Evolutionary conservation across 805 yeast genomes (phyloP).

Genomic region (Candida ipomoeae): DNA sequence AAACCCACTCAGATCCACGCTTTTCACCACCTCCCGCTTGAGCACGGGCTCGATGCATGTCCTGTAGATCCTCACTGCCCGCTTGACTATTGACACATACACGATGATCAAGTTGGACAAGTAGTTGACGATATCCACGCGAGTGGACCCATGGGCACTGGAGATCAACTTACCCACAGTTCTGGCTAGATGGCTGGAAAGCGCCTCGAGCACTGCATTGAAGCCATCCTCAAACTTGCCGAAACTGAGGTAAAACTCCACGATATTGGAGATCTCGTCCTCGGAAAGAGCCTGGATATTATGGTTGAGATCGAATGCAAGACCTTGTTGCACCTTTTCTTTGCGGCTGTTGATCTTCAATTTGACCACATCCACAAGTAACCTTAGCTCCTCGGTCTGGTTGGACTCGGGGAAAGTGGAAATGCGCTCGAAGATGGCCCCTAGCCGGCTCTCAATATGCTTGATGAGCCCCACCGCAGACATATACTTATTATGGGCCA

Average conservation of each 20-base stretch:
- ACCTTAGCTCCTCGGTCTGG: constrained; percentile 23
- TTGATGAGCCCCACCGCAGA: constrained; percentile 41
- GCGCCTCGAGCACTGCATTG: constrained; percentile 30
- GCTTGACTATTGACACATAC: constrained; percentile 31
- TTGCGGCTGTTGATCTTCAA: constrained; percentile 38
- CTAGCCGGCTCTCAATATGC: constrained; percentile 33
- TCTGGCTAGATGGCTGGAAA: constrained; percentile 27
- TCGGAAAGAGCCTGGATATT: constrained; percentile 28
- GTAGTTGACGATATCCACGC: constrained; percentile 40
- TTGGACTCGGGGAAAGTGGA: constrained; percentile 11
- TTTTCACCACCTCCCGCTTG: constrained; percentile 23
- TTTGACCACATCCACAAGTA: constrained; percentile 39
- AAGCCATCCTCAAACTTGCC: constrained; percentile 36
- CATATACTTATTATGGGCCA: constrained; percentile 56
- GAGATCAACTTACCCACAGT: constrained; percentile 34
- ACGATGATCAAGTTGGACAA: constrained; percentile 38
- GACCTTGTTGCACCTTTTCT: constrained; percentile 31
- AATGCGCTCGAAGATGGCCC: constrained; percentile 26
- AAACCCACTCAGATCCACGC: constrained; percentile 39
- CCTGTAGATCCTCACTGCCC: constrained; percentile 53
- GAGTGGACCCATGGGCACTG: constrained; percentile 40
- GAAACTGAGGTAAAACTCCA: constrained; percentile 34
- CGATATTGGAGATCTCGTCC: constrained; percentile 29
- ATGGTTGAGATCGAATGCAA: constrained; percentile 36
- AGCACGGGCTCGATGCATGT: constrained; percentile 44